A percentile compares a stretch with the other conserved stretches of the same genome.
Conservation (phyloP, 306 rosid species). For the Amphicarpaea edgeworthii region DNA sequence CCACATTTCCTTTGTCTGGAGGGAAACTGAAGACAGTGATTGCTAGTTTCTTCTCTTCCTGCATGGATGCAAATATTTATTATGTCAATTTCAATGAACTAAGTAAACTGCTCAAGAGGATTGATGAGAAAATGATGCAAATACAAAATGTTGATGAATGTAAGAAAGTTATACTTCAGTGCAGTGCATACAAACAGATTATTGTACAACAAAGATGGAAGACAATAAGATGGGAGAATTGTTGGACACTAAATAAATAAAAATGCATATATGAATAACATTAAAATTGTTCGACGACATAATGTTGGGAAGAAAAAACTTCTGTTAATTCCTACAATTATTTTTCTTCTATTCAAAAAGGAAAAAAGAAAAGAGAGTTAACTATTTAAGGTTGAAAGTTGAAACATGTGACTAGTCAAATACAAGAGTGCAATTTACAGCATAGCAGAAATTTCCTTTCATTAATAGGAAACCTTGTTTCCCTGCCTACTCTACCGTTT, state of each 20-base stretch:
- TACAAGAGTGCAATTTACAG: slow-evolving; percentile 8
- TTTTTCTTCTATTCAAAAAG: neutral
- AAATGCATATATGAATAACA: neutral
- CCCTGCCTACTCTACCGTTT: neutral
- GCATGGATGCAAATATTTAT: slow-evolving; percentile 45
- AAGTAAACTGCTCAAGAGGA: slow-evolving; percentile 32
- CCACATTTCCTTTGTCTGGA: slow-evolving; percentile 99
- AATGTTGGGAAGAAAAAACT: slow-evolving; percentile 6
- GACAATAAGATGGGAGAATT: neutral
- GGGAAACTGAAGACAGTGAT: slow-evolving; percentile 99
- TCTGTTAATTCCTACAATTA: neutral
- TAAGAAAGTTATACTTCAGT: slow-evolving; percentile 10
- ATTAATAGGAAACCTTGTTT: slow-evolving; percentile 5
- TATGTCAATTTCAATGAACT: slow-evolving; percentile 29
- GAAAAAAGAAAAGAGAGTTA: neutral
- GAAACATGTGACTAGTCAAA: slow-evolving; percentile 4
- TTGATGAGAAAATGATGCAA: slow-evolving; percentile 25
- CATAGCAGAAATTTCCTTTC: neutral
- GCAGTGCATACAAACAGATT: neutral
- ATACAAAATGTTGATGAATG: slow-evolving; percentile 21
- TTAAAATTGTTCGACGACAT: neutral
- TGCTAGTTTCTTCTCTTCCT: slow-evolving; percentile 88
- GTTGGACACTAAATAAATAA: neutral
- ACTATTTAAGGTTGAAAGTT: neutral
- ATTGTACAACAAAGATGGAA: slow-evolving; percentile 7